Evolutionary conservation across 306 rosid species (phyloP).

Genomic region (Cotoneaster glaucophyllus): DNA sequence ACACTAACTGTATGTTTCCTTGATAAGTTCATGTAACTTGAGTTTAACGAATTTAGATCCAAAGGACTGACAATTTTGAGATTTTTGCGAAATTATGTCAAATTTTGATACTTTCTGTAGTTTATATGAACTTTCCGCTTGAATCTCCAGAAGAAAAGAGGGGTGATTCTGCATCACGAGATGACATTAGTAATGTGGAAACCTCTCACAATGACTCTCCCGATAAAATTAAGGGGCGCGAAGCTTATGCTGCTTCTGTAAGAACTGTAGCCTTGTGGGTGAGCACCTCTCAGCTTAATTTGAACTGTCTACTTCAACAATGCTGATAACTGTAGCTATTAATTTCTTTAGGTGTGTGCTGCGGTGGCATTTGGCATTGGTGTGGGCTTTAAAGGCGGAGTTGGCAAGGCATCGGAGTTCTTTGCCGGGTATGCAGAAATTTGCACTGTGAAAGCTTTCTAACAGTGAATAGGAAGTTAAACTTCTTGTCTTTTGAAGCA

Average conservation of each 20-base stretch:
- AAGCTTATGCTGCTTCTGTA: slow-evolving; percentile 50
- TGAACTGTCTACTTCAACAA: slow-evolving; percentile 9
- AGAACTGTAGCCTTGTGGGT: slow-evolving; percentile 80
- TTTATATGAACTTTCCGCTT: not conserved
- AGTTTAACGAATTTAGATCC: not conserved
- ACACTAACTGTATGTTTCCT: not conserved
- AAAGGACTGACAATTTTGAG: not conserved
- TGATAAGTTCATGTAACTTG: not conserved
- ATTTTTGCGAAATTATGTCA: not conserved
- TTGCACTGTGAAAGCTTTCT: not conserved
- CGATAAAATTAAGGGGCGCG: slow-evolving; percentile 26
- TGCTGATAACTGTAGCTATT: not conserved
- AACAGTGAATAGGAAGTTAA: not conserved
- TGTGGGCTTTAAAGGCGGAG: slow-evolving; percentile 71
- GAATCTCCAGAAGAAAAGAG: slow-evolving; percentile 43
- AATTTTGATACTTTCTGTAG: not conserved
- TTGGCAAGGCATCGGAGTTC: slow-evolving; percentile 73
- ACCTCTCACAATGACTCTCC: slow-evolving; percentile 11
- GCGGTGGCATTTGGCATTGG: slow-evolving; percentile 86
- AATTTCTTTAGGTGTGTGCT: slow-evolving; percentile 44
- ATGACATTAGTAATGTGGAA: slow-evolving; percentile 24
- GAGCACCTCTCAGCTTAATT: slow-evolving; percentile 25
- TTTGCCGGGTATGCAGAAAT: slow-evolving; percentile 70
- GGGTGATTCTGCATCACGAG: slow-evolving; percentile 28
- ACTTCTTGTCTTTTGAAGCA: not conserved